A percentile compares a stretch with the other conserved stretches of the same genome.
Conservation (phyloP, 169 alveolate species). For the Theileria parva region DNA sequence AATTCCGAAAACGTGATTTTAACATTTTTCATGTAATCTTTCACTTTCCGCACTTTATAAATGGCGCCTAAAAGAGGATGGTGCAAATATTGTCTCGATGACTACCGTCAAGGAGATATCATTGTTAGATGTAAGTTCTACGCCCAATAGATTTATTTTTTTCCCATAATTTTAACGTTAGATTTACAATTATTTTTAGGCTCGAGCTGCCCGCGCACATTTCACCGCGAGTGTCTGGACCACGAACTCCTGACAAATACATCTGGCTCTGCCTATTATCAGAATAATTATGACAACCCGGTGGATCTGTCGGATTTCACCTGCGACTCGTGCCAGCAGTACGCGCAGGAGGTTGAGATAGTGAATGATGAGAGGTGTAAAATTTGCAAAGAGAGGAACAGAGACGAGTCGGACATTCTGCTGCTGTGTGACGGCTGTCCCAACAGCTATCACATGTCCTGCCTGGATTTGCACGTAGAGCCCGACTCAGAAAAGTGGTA, state of each 20-base stretch:
- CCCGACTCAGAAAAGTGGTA: constrained; percentile 87
- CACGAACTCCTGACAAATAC: constrained; percentile 57
- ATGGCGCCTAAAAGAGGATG: constrained; percentile 79
- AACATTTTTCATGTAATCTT: neutral
- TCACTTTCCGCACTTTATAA: neutral
- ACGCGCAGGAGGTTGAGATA: constrained; percentile 71
- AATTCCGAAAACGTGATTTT: neutral
- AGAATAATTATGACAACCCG: constrained; percentile 51
- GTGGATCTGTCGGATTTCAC: constrained; percentile 69
- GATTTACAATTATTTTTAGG: constrained; percentile 24
- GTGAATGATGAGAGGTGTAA: constrained; percentile 84
- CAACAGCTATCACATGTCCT: constrained; percentile 83
- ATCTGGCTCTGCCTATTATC: constrained; percentile 45
- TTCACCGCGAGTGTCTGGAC: constrained; percentile 76
- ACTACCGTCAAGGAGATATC: constrained; percentile 72
- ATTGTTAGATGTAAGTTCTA: constrained; percentile 66
- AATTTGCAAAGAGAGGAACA: constrained; percentile 74
- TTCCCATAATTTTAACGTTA: neutral
- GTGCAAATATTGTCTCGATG: constrained; percentile 80
- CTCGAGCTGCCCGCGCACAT: constrained; percentile 71
- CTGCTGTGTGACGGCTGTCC: constrained; percentile 91
- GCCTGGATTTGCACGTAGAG: constrained; percentile 81
- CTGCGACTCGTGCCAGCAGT: constrained; percentile 77
- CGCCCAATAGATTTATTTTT: neutral
- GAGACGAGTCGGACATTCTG: constrained; percentile 74